Base-by-base conservation (phyloP, 495 filamentous ascomycete species). In the Chaetomidium leptoderma region DNA sequence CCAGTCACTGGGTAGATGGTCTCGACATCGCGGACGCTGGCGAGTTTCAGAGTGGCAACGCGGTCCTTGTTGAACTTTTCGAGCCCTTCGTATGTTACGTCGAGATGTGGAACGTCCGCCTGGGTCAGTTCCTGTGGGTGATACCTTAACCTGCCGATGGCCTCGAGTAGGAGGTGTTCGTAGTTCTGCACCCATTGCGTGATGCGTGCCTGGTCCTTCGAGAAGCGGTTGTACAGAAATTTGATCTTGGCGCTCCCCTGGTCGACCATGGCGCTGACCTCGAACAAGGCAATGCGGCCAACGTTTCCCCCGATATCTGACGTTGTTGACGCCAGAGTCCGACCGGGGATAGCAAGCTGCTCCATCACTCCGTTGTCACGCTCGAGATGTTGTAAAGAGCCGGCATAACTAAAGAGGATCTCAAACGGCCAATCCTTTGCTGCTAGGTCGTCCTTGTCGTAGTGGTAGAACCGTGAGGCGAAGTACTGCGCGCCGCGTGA, bases 351-450 rank as follows among this genome's bases (percentile, higher is more conserved):
- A 17, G 82, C 73, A 8, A 77, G 73, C 26, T 83, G 79, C 52
- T 83, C 78, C 60, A 89, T 79, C 0, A 89, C 71, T 6, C 81
- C 78, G 49, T 84, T 83, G 21, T 79, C 73, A 27, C 81, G 75
- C 67, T 86, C 83, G 0, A 88, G 63, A 55, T 85, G 81, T 49
- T 86, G 83, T 58, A 83, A 74, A 17, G 83, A 76, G 0, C 85
- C 86, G 13, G 85, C 76, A 59, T 89, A 89, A 61, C 85, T 87
- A 68, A 90, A 88, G 2, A 81, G 80, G 36, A 90, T 80, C 68
- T 90, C 87, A 58, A 89, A 80, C 6, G 86, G 86, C 67, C 75
- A 81, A 47, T 78, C 72, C 3, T 79, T 80, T 23, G 64, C 56
- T 39, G 76, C 77, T 29, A 76, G 45, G 36, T 78, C 72, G 4